Conservation (phyloP, 345 rosid species). For the Syzygium aromaticum region DNA sequence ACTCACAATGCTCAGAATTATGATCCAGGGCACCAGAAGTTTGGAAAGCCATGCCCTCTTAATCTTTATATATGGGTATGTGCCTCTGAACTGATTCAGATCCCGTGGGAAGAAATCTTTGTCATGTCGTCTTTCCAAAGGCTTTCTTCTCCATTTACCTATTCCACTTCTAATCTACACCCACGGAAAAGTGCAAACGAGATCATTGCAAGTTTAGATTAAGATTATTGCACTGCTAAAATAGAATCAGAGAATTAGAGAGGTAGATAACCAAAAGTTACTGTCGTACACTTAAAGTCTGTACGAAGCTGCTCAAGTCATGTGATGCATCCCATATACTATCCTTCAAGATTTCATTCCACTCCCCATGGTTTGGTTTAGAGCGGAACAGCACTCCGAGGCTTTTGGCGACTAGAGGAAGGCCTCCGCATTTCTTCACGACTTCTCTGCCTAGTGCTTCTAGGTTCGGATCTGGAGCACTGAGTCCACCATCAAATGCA, state of each 20-base stretch:
- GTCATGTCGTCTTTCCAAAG: background rate
- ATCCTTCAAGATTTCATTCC: constrained; percentile 29
- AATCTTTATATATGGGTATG: background rate
- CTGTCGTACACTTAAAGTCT: constrained; percentile 16
- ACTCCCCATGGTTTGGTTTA: constrained; percentile 16
- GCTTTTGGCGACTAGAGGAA: constrained; percentile 29
- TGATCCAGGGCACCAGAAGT: background rate
- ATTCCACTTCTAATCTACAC: background rate
- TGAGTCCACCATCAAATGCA: constrained; percentile 5
- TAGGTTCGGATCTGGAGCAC: background rate
- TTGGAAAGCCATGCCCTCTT: background rate
- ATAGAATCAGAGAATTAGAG: background rate
- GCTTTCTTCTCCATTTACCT: background rate
- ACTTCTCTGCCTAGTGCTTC: constrained; percentile 18
- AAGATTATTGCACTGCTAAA: background rate
- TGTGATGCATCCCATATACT: constrained; percentile 26
- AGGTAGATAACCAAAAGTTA: background rate
- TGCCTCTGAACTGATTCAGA: background rate
- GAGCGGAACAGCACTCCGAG: constrained; percentile 27
- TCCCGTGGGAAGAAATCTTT: background rate
- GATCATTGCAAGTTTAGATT: background rate
- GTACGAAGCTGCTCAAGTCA: constrained; percentile 19
- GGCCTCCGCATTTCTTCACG: constrained; percentile 27
- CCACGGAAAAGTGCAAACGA: background rate
- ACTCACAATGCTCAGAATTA: background rate